Conservation (phyloP, 73 alveolate genomes). For the Paramecium primaurelia region DNA sequence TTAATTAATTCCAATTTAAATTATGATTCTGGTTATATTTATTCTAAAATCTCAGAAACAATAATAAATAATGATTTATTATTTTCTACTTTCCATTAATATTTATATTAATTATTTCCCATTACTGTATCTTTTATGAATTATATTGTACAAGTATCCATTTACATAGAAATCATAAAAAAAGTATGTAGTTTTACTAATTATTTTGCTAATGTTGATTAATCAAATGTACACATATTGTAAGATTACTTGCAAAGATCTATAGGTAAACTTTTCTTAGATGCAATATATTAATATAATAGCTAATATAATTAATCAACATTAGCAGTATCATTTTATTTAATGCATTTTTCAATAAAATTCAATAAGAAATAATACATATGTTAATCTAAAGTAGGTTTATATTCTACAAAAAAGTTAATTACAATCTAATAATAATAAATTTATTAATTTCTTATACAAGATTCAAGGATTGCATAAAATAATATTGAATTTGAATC, state of each 20-base stretch:
- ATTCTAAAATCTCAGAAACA: neutral
- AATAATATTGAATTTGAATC: neutral
- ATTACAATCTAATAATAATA: neutral
- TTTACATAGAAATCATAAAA: neutral
- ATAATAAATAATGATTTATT: neutral
- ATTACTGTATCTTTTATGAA: neutral
- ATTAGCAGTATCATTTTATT: neutral
- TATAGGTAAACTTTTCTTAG: neutral
- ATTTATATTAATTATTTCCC: neutral
- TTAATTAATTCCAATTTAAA: neutral
- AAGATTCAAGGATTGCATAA: neutral
- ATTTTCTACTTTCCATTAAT: slow-evolving; percentile 9
- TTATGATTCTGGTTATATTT: neutral
- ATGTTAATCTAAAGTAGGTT: neutral
- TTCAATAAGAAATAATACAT: neutral
- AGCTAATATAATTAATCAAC: neutral
- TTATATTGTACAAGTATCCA: neutral
- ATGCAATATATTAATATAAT: neutral
- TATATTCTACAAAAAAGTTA: neutral
- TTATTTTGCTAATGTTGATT: neutral
- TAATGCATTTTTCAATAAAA: neutral
- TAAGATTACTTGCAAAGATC: neutral
- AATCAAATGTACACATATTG: neutral
- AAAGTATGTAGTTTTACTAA: neutral
- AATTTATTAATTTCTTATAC: neutral